A percentile compares a stretch with the other conserved stretches of the same genome.
These are phyloP conservation scores for Nemania abortiva DNA, from an alignment of 2,329 filamentous ascomycete genomes.

Conservation along the genomic window DNA sequence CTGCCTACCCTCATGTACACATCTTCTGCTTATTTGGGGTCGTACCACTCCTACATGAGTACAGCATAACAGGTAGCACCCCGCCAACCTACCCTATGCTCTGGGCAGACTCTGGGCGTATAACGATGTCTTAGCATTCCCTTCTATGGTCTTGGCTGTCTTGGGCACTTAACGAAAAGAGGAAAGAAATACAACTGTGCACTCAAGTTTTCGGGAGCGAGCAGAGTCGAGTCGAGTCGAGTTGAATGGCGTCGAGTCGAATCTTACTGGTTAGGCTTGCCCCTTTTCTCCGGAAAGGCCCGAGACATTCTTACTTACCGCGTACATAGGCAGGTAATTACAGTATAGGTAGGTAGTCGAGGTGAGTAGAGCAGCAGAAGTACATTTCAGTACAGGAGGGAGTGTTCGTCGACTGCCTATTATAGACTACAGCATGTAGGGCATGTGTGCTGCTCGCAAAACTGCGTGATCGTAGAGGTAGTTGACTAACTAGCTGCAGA, in stretches of 20 bases:
- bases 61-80: neutral
- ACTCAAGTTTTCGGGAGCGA: neutral
- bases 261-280: too few relatives aligned
- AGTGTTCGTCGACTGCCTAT: too few relatives aligned
- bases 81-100: neutral
- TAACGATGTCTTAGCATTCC: neutral
- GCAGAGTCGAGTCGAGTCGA: neutral
- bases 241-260: neutral
- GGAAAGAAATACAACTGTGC: neutral
- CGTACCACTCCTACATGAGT: neutral
- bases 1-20: neutral
- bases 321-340: too few relatives aligned
- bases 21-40: neutral
- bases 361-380: too few relatives aligned
- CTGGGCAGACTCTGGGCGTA: too few relatives aligned
- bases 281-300: neutral
- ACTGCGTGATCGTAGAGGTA: too few relatives aligned
- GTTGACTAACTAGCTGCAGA: too few relatives aligned
- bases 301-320: neutral
- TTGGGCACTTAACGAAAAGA: neutral
- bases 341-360: too few relatives aligned
- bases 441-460: too few relatives aligned
- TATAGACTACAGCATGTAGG: too few relatives aligned
- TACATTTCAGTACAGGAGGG: too few relatives aligned
- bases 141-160: slow-evolving; percentile 1